Base-by-base conservation (phyloP, 2,329 filamentous ascomycete species). In the Colletotrichum chrysophilum region DNA sequence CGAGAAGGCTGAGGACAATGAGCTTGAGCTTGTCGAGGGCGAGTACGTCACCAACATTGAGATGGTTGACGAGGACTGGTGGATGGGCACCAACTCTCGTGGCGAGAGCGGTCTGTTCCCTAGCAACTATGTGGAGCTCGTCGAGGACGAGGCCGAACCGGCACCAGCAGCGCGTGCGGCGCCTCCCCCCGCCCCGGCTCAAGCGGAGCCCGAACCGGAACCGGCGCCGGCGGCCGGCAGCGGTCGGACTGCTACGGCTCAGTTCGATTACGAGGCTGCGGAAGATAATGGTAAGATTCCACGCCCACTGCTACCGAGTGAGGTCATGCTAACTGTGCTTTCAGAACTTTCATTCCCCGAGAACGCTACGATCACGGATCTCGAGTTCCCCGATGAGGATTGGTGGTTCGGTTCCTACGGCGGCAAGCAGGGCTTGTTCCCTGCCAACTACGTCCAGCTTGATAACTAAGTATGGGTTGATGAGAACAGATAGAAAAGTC, bases 31-130 rank as follows among this genome's bases (percentile, higher is more conserved):
- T 21, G 89, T 91, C 30, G 97, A 99, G 85, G 96, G 96, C 77
- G 95, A 98, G 80, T 91, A 93, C 78, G 94, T 99, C 48, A 96
- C 91, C 28, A 94, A 98, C 82, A 98, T 99, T 80, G 95, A 98
- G 77, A 97, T 97, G 94, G 95, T 99, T 3, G 97, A 98, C 80
- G 94, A 97, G 67, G 96, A 99, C 83, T 99, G 97, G 97, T 99
- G 97, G 97, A 94, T 98, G 91, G 97, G 97, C 58, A 95, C 94
- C 79, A 99, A 98, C 87, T 87, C 90, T 26, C 89, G 89, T 77
- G 97, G 97, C 80, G 95, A 98, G 84, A 93, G 89, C 74, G 97
- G 97, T 64, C 89, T 99, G 43, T 98, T 99, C 89, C 97, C 97
- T 7, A 97, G 95, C 87, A 98, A 98, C 88, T 99, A 99, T 79